Evolutionary conservation across 192 early-diverging fungal genomes (phyloP), one percentile per base, ranked within the genome.

Genomic region (Dissophora ornata): DNA sequence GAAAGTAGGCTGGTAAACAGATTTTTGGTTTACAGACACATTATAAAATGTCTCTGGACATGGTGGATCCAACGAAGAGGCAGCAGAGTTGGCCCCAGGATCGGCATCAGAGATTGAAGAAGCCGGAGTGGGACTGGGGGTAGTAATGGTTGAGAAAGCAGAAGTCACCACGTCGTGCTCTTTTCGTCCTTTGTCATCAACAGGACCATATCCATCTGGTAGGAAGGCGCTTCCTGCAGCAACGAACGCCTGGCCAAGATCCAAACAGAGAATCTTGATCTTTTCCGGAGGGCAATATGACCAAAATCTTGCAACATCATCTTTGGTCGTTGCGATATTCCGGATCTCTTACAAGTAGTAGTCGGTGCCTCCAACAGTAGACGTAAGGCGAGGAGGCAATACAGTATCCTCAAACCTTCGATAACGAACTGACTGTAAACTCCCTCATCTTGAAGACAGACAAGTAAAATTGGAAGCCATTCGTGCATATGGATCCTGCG

Each of bases 271-370:
- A 25, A 64, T 32, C 33, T 50, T 64, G 62, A 64, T 32, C 19
- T 45, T 8, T n/a, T 49, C 28, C 3, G 62, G 52, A 1, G 10
- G 7, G n/a, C 51, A 38, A 38, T 38, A 13, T 38, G 36, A 26
- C 7, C 62, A 64, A 5, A 54, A 25, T 10, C n/a, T 1, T 0
- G 15, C 24, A 19, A 54, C 50, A 32, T 62, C 36, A 9, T 50
- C 21, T 21, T 40, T 50, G 9, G 48, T 51, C 60, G 21, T 51
- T 11, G 51, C 60, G 4, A 62, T 18, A 45, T 64, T 64, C 2
- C 62, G 36, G 51, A 64, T 54, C 40, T 54, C 50, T 13, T 32
- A 52, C 62, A 53, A 48, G 25, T 18, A 64, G 9, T 62, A 51
- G 21, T 49, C 48, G 11, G 49, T 41, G 0, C 49, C 47, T 2